phyloP scores from a whole-genome alignment of 2,329 filamentous ascomycete genomes.

The Emmonsiellopsis sp. region DNA sequence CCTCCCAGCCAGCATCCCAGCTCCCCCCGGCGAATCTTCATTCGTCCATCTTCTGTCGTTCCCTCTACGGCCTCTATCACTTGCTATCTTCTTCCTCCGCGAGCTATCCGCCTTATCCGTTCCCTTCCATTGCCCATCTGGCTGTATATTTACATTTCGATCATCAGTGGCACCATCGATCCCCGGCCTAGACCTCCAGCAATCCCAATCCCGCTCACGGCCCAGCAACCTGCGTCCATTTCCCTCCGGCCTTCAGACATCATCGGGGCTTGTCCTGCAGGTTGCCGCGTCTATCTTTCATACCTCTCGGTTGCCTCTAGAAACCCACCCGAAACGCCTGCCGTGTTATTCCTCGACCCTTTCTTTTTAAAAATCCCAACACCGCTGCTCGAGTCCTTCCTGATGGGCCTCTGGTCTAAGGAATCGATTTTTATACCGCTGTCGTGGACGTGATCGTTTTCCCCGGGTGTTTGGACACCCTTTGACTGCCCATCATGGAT shows the following conservation, averaged over 20 bases:
- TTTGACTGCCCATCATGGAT: conserved; percentile 6
- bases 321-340: too few relatives aligned
- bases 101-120: neutral
- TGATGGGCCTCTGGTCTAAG: conserved; percentile 8
- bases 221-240: too few relatives aligned
- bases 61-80: neutral
- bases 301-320: too few relatives aligned
- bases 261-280: too few relatives aligned
- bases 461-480: neutral
- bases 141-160: too few relatives aligned
- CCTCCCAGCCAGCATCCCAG: neutral
- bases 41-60: neutral
- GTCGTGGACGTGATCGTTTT: conserved; percentile 5
- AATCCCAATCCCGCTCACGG: too few relatives aligned
- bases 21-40: neutral
- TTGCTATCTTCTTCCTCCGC: neutral
- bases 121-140: neutral
- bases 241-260: too few relatives aligned
- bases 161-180: too few relatives aligned
- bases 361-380: neutral
- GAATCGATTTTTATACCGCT: conserved; percentile 3
- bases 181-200: too few relatives aligned
- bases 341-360: conserved; percentile 4
- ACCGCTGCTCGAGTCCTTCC: neutral
- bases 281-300: too few relatives aligned